A percentile compares a stretch with the other conserved stretches of the same genome.
These are phyloP conservation scores for Ophiostoma novo-ulmi DNA, from an alignment of 2,329 filamentous ascomycete species.

Conservation along the genomic window DNA sequence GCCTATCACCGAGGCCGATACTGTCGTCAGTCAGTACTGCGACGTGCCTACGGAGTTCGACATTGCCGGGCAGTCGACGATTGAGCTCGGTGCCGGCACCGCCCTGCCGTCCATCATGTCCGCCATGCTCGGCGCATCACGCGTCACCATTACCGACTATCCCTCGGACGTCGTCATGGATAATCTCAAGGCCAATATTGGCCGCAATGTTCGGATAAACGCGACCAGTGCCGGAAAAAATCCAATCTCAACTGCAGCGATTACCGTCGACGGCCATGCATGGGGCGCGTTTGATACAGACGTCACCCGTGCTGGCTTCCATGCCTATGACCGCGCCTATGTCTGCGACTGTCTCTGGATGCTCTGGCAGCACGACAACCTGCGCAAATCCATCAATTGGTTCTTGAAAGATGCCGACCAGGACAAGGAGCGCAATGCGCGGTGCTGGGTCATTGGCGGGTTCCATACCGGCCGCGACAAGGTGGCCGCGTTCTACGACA, in stretches of 20 bases:
- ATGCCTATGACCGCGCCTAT: constrained; percentile 57
- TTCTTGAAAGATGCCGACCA: constrained; percentile 44
- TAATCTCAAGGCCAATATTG: constrained; percentile 55
- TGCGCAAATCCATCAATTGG: constrained; percentile 56
- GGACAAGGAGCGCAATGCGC: constrained; percentile 26
- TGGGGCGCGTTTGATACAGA: constrained; percentile 53
- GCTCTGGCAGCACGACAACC: constrained; percentile 64
- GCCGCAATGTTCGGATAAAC: constrained; percentile 42
- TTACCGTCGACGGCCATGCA: constrained; percentile 54
- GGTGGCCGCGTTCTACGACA: constrained; percentile 60
- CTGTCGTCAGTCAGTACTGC: constrained; percentile 19
- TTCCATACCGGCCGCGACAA: constrained; percentile 67
- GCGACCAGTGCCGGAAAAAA: neutral
- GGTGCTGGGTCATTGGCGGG: constrained; percentile 60
- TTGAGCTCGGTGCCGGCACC: constrained; percentile 66
- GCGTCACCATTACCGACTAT: constrained; percentile 62
- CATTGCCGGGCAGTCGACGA: constrained; percentile 47
- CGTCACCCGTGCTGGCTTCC: constrained; percentile 29
- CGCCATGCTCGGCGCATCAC: constrained; percentile 42
- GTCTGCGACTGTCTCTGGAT: constrained; percentile 73
- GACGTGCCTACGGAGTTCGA: constrained; percentile 36
- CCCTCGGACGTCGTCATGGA: constrained; percentile 55
- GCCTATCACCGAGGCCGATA: constrained; percentile 14
- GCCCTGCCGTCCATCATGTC: constrained; percentile 50
- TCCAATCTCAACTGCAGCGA: constrained; percentile 19